These are phyloP conservation scores for Abrus pulchellus DNA, from an alignment of 306 rosid genomes.

Conservation along the genomic window DNA sequence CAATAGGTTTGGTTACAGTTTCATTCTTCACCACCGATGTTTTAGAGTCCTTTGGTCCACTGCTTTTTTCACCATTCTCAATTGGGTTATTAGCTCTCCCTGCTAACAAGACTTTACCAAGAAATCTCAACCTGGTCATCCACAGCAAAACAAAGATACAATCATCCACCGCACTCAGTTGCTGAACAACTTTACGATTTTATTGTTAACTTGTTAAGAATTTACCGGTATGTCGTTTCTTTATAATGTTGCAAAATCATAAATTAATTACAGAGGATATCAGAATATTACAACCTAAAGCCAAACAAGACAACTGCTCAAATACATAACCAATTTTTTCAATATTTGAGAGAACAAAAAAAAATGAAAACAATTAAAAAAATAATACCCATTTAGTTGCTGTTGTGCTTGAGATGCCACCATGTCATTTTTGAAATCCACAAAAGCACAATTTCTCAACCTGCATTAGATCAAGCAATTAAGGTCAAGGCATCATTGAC, in stretches of 20 bases:
- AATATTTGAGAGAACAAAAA: background rate
- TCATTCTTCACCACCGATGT: conserved; percentile 47
- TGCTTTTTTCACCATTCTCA: conserved; percentile 47
- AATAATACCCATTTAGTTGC: conserved; percentile 77
- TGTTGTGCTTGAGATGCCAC: conserved; percentile 79
- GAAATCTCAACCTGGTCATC: conserved; percentile 77
- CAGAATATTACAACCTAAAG: background rate
- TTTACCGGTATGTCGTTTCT: conserved; percentile 1
- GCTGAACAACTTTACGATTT: conserved; percentile 14
- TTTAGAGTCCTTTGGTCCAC: conserved; percentile 53
- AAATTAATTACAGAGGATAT: conserved; percentile 10
- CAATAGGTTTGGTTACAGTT: conserved; percentile 47
- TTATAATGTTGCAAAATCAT: conserved; percentile 15
- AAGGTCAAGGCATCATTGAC: background rate
- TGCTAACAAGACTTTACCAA: conserved; percentile 81
- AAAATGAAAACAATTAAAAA: background rate
- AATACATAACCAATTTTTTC: background rate
- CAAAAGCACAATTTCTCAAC: conserved; percentile 82
- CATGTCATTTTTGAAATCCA: conserved; percentile 73
- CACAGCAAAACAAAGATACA: conserved; percentile 42
- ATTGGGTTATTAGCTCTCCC: conserved; percentile 69
- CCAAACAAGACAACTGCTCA: conserved; percentile 2
- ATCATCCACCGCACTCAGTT: conserved; percentile 29
- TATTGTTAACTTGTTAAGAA: conserved; percentile 11
- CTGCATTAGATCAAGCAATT: conserved; percentile 47